Evolutionary conservation across 1,139 yeast species (phyloP), one percentile per base, ranked within the genome.

Genomic region (Blastobotrys indianensis): DNA sequence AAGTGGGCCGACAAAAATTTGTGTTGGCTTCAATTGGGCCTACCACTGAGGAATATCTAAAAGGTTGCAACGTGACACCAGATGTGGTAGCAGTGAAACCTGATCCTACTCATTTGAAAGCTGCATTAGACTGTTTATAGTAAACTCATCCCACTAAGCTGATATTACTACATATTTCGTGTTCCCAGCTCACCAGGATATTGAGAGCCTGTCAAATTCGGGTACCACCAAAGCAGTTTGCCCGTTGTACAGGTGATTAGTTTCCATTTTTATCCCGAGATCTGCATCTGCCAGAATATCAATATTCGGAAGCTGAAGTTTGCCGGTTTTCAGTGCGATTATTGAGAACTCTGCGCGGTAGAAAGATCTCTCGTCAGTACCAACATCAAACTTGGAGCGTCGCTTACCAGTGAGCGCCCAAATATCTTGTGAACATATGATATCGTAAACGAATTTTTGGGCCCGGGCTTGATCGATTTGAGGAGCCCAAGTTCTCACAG

Each of bases 1-100:
- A 54, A 3, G 47, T 52, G 30, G 51, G 50, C 5, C 47, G 55
- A 1, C 50, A 55, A 0, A 64, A 46, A 2, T 51, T 72, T 42
- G 74, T 72, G 46, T 69, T 88, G 15, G 97, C 94, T 0, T 79
- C 90, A 4, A 92, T 92, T 51, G 98, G 98, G 0, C 97, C 97
- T 1, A 90, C 97, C 0, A 92, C 98, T 0, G 79, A 82, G 52
- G 76, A 74, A 33, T 87, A 76, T 58, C 66, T 92, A 42, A 39
- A 62, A 2, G 63, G 68, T 1, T 70, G 75, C 32, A 80, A 77
- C 0, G 64, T 90, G 3, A 54, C 44, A 0, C 87, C 94, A 1
- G 67, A 76, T 38, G 76, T 83, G 0, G 84, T 84, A 2, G 82
- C 96, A 4, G 65, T 67, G 4, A 79, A 79, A 49, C 97, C 97